Evolutionary conservation across 345 rosid species (phyloP), one percentile per base, ranked within the genome.

Genomic region (Gossypium raimondii): DNA sequence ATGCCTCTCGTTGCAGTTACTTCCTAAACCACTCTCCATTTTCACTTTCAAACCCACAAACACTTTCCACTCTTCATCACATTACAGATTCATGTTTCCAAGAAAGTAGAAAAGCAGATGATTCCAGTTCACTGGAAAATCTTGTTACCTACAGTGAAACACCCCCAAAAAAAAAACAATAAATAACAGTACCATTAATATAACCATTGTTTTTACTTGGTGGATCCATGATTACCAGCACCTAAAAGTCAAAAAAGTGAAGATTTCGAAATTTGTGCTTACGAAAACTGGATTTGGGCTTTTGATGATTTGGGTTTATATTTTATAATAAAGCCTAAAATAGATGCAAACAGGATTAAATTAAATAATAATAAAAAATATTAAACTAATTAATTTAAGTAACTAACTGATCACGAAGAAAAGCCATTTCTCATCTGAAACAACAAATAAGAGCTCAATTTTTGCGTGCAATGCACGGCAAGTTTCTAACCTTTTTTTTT

Each of bases 21-120:
- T 75, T 59, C 75, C 81, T 77, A 76, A 72, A 62, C 88, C 90
- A 60, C 85, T 81, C 84, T 86, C 94, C 94, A 89, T 90, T 76
- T 76, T 83, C 81, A 76, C 78, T 47, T 83, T 45, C 73, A 56
- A 20, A 61, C 67, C 77, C 72, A 69, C 80, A 72, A 73, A 55
- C n/a, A 65, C 66, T 68, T 81, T 76, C 73, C 59, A 56, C 80
- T 80, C 87, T 75, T 86, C 91, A 85, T 85, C 80, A 74, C 88
- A 85, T 78, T 68, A 75, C 57, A 77, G 78, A 52, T 18, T 47
- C 56, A 44, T 29, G 52, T 56, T 56, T 59, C 51, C 52, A 71
- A 29, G 22, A 29, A 18, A 53, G 48, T 56, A 6, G 50, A 29
- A 44, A 75, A 60, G 34, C 58, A 67, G 67, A 8, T 52, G 43